These are phyloP conservation scores for Lotus japonicus DNA, from an alignment of 306 rosid genomes.

Conservation along the genomic window DNA sequence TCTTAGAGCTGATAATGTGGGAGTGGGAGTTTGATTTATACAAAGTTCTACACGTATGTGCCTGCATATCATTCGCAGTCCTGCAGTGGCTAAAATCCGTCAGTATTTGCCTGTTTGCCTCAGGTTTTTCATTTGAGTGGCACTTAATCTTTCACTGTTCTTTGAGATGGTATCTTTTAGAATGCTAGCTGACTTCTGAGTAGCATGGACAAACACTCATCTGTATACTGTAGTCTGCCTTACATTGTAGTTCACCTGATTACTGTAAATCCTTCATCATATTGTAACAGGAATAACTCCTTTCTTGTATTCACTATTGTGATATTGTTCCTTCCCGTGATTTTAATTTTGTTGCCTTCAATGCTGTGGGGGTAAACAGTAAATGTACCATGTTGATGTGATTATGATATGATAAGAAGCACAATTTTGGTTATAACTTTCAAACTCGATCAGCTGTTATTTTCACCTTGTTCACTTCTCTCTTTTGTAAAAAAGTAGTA, in stretches of 20 bases:
- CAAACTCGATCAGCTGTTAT: background rate
- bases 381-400: slow-evolving; percentile 1
- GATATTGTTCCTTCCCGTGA: background rate
- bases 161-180: background rate
- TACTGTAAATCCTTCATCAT: slow-evolving; percentile 27
- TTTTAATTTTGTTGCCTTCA: background rate
- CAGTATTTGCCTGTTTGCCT: background rate
- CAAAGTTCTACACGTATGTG: background rate
- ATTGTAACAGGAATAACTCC: background rate
- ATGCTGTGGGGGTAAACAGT: background rate
- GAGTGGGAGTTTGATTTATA: background rate
- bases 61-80: background rate
- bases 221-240: background rate
- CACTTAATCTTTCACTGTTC: background rate
- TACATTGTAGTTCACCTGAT: slow-evolving; percentile 6
- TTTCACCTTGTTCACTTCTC: too few species aligned
- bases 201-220: background rate
- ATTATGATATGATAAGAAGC: background rate
- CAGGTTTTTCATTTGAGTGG: slow-evolving; percentile 15
- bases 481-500: too few species aligned
- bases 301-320: background rate
- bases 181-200: slow-evolving; percentile 8
- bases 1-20: background rate
- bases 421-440: background rate
- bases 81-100: background rate